A percentile compares a stretch with the other conserved stretches of the same genome.
These are phyloP conservation scores for Phascolomyces articulosus DNA, from an alignment of 371 early-diverging fungal species.

Conservation along the genomic window DNA sequence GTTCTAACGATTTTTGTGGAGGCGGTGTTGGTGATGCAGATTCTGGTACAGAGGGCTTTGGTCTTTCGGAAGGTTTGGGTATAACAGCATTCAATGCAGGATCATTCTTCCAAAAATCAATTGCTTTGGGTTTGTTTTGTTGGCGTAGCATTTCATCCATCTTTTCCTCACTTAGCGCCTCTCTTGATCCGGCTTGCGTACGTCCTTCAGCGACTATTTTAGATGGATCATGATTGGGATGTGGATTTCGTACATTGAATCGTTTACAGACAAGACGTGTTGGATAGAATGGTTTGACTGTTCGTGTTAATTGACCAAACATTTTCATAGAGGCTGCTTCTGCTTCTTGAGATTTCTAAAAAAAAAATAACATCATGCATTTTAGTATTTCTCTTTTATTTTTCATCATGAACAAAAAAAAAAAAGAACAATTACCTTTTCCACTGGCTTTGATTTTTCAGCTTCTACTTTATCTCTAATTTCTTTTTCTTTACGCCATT, in stretches of 20 bases:
- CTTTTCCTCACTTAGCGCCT: constrained; percentile 58
- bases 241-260: constrained; percentile 81
- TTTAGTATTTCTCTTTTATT: too few species aligned
- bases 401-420: too few species aligned
- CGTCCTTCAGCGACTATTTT: constrained; percentile 27
- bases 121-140: constrained; percentile 6
- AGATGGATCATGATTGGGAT: constrained; percentile 56
- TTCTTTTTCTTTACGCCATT: constrained; percentile 48
- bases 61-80: constrained; percentile 47
- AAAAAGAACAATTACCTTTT: constrained; percentile 13
- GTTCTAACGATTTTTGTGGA: too few species aligned
- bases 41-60: not conserved
- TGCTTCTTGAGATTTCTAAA: constrained; percentile 47
- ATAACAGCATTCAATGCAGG: constrained; percentile 38
- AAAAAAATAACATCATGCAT: not conserved
- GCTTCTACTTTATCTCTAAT: constrained; percentile 24
- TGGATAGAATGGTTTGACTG: constrained; percentile 66
- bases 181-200: constrained; percentile 42
- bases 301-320: constrained; percentile 80
- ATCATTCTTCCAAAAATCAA: constrained; percentile 24
- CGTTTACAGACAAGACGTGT: constrained; percentile 78
- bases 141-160: constrained; percentile 63
- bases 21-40: not conserved
- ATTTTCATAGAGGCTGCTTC: constrained; percentile 73
- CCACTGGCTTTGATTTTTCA: constrained; percentile 6